Percentiles rank a stretch among this genome's conserved stretches.
Evolutionary conservation across 225 moss, liverwort and hornwort species (phyloP).

Genomic region (Asterella californica): DNA sequence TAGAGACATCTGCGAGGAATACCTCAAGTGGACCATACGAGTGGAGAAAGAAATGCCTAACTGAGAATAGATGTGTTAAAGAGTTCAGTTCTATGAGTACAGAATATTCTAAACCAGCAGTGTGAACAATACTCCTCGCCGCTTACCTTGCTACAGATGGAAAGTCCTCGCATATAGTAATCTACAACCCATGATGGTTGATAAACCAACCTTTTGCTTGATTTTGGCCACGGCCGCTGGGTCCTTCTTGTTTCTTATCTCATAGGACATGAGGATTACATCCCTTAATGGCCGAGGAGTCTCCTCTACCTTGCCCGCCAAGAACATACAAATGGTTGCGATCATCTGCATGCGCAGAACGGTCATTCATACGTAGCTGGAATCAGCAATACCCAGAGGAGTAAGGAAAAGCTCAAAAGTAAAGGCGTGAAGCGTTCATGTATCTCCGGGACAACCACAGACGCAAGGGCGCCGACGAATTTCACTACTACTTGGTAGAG

Average conservation of each 20-base stretch:
- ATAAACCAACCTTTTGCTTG: slow-evolving; percentile 58
- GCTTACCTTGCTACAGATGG: not conserved
- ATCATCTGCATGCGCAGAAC: slow-evolving; percentile 62
- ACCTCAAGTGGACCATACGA: too few species aligned
- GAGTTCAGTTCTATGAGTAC: not conserved
- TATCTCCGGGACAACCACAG: not conserved
- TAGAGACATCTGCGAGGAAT: not conserved
- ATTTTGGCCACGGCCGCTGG: slow-evolving; percentile 66
- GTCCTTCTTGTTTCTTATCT: slow-evolving; percentile 85
- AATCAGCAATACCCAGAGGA: not conserved
- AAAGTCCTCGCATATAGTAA: not conserved
- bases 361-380: not conserved
- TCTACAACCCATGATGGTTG: not conserved
- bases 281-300: slow-evolving; percentile 86
- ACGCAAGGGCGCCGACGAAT: too few species aligned
- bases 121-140: too few species aligned
- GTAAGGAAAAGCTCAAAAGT: not conserved
- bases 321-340: slow-evolving; percentile 92
- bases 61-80: not conserved
- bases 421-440: not conserved
- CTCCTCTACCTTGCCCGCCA: slow-evolving; percentile 98
- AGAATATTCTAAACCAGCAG: too few species aligned
- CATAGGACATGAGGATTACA: slow-evolving; percentile 77
- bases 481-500: not conserved
- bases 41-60: too few species aligned